These are phyloP conservation scores for Pichia phayaonensis DNA, from an alignment of 805 yeast genomes.

Conservation along the genomic window DNA sequence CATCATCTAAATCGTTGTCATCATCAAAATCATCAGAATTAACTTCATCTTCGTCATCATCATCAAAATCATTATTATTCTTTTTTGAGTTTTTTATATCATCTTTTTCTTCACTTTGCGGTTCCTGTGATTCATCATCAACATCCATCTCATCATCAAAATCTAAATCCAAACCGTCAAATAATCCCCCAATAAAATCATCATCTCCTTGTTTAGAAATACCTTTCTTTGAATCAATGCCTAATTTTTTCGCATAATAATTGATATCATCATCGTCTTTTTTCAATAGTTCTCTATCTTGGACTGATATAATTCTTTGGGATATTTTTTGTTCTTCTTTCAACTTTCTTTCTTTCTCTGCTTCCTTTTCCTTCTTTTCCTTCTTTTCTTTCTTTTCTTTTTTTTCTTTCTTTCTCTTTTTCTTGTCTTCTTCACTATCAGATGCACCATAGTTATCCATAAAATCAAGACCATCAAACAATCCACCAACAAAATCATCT, in stretches of 20 bases:
- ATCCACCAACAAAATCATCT: conserved; percentile 72
- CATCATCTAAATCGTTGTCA: conserved; percentile 26
- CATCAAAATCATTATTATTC: conserved; percentile 17
- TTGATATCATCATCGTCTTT: conserved; percentile 74
- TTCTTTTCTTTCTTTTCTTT: not conserved
- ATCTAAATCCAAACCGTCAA: conserved; percentile 64
- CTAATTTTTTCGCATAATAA: conserved; percentile 77
- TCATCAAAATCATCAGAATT: conserved; percentile 27
- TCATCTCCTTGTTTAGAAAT: conserved; percentile 52
- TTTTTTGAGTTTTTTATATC: not conserved
- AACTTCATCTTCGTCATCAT: conserved; percentile 19
- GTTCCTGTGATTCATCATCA: conserved; percentile 9
- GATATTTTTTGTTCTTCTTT: conserved; percentile 1
- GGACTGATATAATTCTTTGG: conserved; percentile 26
- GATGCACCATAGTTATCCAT: conserved; percentile 14
- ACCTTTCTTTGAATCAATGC: conserved; percentile 51
- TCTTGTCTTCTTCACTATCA: conserved; percentile 10
- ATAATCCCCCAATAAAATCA: conserved; percentile 71
- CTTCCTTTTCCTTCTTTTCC: conserved; percentile 2
- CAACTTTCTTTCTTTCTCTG: not conserved
- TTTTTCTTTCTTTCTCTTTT: conserved; percentile 4
- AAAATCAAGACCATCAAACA: conserved; percentile 66
- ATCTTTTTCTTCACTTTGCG: conserved; percentile 5
- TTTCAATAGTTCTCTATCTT: conserved; percentile 40
- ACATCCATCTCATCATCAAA: conserved; percentile 13